Evolutionary conservation across 1,284 basidiomycete genomes (phyloP).

Genomic region (Cutaneotrichosporon sp.): DNA sequence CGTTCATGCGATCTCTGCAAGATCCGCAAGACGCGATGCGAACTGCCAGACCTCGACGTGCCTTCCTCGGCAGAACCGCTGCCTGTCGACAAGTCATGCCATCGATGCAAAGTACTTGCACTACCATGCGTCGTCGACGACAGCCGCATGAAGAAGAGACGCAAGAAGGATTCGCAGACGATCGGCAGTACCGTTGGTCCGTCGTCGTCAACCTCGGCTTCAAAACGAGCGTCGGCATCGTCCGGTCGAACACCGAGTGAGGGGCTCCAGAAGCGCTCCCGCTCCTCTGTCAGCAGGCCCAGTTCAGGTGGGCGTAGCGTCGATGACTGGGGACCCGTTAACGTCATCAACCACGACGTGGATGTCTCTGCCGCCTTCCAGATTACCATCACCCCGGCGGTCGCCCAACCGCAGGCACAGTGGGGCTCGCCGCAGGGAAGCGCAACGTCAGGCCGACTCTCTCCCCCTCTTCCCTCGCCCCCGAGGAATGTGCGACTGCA

Average conservation of each 20-base stretch:
- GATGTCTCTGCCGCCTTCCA: conserved; percentile 25
- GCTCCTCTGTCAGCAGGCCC: neutral
- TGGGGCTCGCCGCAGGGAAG: neutral
- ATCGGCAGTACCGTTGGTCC: neutral
- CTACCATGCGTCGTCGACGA: conserved; percentile 50
- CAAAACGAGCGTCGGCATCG: conserved; percentile 5
- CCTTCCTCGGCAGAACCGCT: conserved; percentile 36
- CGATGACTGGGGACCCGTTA: conserved; percentile 4
- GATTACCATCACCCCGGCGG: neutral
- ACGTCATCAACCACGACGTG: conserved; percentile 34
- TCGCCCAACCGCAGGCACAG: neutral
- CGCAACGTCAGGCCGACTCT: neutral
- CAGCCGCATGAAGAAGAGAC: conserved; percentile 29
- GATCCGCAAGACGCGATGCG: conserved; percentile 49
- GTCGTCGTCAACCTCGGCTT: neutral
- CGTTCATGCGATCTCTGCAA: conserved; percentile 50
- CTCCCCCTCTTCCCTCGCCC: neutral
- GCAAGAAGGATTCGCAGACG: neutral
- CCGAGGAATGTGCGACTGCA: conserved; percentile 38
- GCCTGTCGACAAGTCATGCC: conserved; percentile 43
- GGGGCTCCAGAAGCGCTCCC: conserved; percentile 4
- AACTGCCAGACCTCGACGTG: conserved; percentile 48
- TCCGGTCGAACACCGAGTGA: neutral
- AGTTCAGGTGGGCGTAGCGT: conserved; percentile 1
- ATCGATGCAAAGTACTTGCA: conserved; percentile 44